Percentiles rank a stretch among this genome's conserved stretches.
Conservation (phyloP, 2,329 filamentous ascomycete species). For the Alternaria panax region DNA sequence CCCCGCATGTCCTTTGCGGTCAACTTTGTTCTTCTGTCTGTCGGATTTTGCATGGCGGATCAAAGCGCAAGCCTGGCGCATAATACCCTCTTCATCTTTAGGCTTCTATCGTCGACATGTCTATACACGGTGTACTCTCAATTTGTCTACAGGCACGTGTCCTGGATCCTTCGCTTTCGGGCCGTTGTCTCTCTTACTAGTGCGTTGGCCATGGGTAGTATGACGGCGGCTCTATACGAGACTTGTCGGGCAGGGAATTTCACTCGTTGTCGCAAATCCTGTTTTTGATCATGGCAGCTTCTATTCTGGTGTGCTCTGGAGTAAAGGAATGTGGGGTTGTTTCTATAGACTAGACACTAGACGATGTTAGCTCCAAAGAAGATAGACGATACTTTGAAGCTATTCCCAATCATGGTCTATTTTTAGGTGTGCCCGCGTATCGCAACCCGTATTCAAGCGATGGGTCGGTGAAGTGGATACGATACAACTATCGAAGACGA, state of each 20-base stretch:
- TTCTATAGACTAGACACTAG: constrained; percentile 8
- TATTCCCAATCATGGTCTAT: constrained; percentile 11
- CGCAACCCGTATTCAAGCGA: constrained; percentile 11
- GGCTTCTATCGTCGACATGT: constrained; percentile 4
- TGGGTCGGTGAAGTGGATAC: constrained; percentile 2
- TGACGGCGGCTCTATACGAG: constrained; percentile 13
- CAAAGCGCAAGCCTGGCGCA: constrained; percentile 19
- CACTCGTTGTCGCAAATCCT: constrained; percentile 13
- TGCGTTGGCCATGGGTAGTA: constrained; percentile 19
- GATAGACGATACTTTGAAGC: constrained; percentile 5
- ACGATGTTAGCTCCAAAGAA: background rate
- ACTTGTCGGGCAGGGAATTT: constrained; percentile 8
- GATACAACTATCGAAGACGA: constrained; percentile 5
- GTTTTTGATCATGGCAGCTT: background rate
- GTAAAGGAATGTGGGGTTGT: background rate
- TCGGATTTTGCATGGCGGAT: constrained; percentile 5
- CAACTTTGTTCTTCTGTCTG: background rate
- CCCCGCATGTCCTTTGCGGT: background rate
- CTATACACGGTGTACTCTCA: background rate
- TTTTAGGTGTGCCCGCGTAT: constrained; percentile 16
- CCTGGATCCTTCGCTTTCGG: background rate
- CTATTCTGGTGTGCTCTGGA: constrained; percentile 13
- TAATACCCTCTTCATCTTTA: constrained; percentile 14
- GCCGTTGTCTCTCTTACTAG: constrained; percentile 13
- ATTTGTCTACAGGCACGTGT: background rate